phyloP scores from a whole-genome alignment of 306 rosid species.

The Cicer pinnatifidum region DNA sequence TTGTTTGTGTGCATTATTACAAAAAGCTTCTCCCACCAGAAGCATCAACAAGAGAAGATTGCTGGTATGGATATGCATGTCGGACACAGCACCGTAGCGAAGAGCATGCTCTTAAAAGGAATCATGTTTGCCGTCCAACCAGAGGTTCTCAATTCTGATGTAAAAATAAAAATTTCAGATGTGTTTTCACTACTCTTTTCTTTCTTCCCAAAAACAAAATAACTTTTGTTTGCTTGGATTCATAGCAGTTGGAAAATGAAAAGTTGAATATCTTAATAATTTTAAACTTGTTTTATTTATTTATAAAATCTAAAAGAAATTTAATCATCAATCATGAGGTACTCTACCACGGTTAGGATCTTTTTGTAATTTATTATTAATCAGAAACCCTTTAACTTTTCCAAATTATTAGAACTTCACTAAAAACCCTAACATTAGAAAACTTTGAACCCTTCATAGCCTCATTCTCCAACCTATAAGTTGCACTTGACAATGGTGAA shows the following conservation, averaged over 20 bases:
- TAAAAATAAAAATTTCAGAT: background rate
- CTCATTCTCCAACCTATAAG: background rate
- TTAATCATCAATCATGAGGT: too few relatives aligned
- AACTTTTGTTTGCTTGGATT: background rate
- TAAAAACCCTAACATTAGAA: background rate
- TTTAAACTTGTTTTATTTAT: too few relatives aligned
- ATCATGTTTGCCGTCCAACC: slow-evolving; percentile 88
- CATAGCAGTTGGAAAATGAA: background rate
- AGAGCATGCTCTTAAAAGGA: slow-evolving; percentile 81
- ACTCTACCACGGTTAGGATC: background rate
- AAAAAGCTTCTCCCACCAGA: slow-evolving; percentile 61
- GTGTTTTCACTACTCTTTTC: background rate
- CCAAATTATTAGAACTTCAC: background rate
- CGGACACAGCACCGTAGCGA: slow-evolving; percentile 85
- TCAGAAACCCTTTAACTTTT: background rate
- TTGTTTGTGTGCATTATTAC: slow-evolving; percentile 18
- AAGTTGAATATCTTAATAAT: too few relatives aligned
- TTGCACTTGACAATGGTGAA: background rate
- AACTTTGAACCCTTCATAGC: background rate
- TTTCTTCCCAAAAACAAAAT: background rate
- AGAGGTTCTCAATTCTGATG: slow-evolving; percentile 52
- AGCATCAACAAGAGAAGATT: slow-evolving; percentile 71
- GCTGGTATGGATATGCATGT: slow-evolving; percentile 96
- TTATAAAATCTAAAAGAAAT: too few relatives aligned
- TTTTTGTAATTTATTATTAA: background rate